Base-by-base conservation (phyloP, 2,329 filamentous ascomycete genomes). In the Aspergillus ochraceoroseus region DNA sequence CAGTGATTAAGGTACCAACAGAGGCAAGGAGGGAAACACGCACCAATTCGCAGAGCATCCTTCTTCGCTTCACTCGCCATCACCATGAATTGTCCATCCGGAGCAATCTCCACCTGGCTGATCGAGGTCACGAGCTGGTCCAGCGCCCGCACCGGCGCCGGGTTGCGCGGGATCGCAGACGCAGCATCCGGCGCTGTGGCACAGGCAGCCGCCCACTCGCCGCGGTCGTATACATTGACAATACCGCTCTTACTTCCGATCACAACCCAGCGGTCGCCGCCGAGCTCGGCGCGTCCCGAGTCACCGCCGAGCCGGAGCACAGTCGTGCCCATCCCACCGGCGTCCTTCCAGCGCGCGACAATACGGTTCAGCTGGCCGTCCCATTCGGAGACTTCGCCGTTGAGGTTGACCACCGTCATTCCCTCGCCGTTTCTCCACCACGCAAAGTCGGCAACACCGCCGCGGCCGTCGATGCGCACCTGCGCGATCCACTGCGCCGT, bases 311-410 rank as follows among this genome's bases (percentile, higher is more conserved):
- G 74, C 2, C 81, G 78, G 38, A 98, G 70, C 12, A 86, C 84
- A 0, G 88, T 94, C 8, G 84, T 89, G 38, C 85, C 88, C 11
- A 94, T 81, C 20, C 84, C 86, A 45, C 92, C 92, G 55, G 95
- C 87, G 56, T 98, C 92, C 33, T 79, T 75, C 92, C 92, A 98
- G 38, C 88, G 70, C 2, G 81, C 86, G 1, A 95, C 59, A 37
- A 94, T 85, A 7, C 81, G 76, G 42, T 75, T 76, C 15, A 77
- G 68, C 14, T 72, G 71, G 44, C 94, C 72, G 58, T 81, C 83
- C 77, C 87, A 98, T 70, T 98, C 92, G 38, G 86, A 88, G 5
- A 96, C 77, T 58, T 94, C 86, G 15, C 92, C 92, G 52, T 85
- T 87, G 63, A 84, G 89, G 45, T 87, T 88, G 1, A 85, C 79